These are phyloP conservation scores for Apiosordaria backusii DNA, from an alignment of 495 filamentous ascomycete species.

Conservation along the genomic window DNA sequence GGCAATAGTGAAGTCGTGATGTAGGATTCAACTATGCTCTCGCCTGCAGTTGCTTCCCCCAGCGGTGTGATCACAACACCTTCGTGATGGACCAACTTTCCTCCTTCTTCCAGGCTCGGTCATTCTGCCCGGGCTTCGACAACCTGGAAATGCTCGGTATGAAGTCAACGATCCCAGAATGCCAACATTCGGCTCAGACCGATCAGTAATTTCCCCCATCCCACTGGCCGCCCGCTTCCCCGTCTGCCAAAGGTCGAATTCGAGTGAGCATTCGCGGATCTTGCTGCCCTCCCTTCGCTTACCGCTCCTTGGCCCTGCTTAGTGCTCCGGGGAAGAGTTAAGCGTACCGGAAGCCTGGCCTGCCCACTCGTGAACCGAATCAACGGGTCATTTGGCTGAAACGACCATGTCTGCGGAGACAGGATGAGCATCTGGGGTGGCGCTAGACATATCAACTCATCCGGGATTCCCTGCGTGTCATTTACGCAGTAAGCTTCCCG, in stretches of 20 bases:
- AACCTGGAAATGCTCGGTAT: neutral
- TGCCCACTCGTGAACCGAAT: neutral
- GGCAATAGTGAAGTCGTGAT: neutral
- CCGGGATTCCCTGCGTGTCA: neutral
- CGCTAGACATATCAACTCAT: neutral
- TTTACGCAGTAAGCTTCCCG: neutral
- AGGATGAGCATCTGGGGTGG: neutral
- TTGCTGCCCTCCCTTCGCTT: neutral
- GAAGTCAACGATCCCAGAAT: neutral
- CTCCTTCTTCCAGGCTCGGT: neutral
- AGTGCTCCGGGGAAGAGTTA: neutral
- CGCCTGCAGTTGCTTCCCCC: no score
- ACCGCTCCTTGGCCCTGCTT: neutral
- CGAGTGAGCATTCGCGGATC: neutral
- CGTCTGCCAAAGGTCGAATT: neutral
- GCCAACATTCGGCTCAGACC: neutral
- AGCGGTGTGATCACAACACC: neutral
- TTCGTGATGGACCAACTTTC: neutral
- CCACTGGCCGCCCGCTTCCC: neutral
- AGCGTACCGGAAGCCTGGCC: neutral
- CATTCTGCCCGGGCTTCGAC: neutral
- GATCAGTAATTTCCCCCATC: neutral
- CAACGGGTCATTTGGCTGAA: constrained; percentile 5
- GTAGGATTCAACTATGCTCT: neutral
- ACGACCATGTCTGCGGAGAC: neutral